phyloP scores from a whole-genome alignment of 2,329 filamentous ascomycete species.

The Neoscytalidium dimidiatum region DNA sequence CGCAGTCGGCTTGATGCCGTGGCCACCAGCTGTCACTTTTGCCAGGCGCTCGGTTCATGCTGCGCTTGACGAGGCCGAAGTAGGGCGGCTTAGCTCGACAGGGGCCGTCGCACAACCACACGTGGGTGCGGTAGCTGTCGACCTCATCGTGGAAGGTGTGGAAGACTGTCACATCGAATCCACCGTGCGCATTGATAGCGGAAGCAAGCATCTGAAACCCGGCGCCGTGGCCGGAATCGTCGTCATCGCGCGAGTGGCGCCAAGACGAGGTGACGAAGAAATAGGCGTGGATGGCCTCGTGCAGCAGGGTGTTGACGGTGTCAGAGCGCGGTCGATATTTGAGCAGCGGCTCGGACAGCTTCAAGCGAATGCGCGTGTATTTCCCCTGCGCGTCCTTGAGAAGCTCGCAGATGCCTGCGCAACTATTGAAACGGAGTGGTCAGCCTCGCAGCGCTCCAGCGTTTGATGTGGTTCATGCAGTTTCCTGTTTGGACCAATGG shows the following conservation, averaged over 20 bases:
- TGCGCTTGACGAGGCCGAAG: conserved; percentile 49
- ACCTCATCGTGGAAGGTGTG: conserved; percentile 51
- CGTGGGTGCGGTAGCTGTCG: conserved; percentile 47
- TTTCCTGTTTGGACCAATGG: not conserved
- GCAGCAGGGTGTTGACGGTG: conserved; percentile 46
- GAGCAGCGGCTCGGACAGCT: conserved; percentile 46
- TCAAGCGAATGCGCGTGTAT: conserved; percentile 43
- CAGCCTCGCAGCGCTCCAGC: conserved; percentile 4
- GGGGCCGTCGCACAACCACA: conserved; percentile 47
- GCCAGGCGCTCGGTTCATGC: conserved; percentile 47
- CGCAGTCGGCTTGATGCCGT: conserved; percentile 43
- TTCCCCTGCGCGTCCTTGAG: conserved; percentile 40
- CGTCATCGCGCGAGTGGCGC: conserved; percentile 43
- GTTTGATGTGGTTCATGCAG: conserved; percentile 6
- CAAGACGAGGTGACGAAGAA: conserved; percentile 49
- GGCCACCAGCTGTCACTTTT: conserved; percentile 46
- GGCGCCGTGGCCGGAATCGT: conserved; percentile 45
- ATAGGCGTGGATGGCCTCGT: conserved; percentile 49
- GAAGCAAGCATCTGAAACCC: conserved; percentile 47
- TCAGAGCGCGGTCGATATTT: conserved; percentile 47
- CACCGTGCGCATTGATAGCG: conserved; percentile 47
- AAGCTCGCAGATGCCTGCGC: conserved; percentile 49
- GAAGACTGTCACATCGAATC: conserved; percentile 44
- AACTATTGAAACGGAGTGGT: conserved; percentile 27
- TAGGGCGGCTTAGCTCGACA: conserved; percentile 41